Conservation (phyloP, 2,329 filamentous ascomycete genomes). For the Neonectria faginata region DNA sequence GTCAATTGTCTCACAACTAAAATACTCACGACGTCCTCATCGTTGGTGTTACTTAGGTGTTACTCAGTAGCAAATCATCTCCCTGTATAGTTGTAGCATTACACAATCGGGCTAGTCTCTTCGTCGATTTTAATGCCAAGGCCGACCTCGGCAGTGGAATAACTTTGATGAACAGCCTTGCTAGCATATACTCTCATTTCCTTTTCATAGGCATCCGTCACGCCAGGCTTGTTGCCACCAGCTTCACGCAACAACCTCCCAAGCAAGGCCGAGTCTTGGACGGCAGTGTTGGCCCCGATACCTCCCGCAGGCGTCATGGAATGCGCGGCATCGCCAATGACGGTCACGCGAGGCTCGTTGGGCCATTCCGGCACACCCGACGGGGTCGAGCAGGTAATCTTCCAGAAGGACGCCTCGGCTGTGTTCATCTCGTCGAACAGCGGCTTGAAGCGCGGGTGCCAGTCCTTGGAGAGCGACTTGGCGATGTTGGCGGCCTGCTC, state of each 20-base stretch:
- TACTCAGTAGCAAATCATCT: neutral
- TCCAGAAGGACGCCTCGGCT: conserved; percentile 72
- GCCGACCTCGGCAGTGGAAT: conserved; percentile 55
- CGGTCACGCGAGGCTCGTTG: conserved; percentile 68
- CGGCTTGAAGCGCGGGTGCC: conserved; percentile 67
- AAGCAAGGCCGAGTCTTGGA: conserved; percentile 66
- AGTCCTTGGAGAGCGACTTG: conserved; percentile 63
- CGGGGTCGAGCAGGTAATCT: conserved; percentile 72
- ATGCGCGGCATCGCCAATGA: conserved; percentile 69
- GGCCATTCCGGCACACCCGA: conserved; percentile 70
- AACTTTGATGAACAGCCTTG: conserved; percentile 67
- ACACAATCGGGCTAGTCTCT: conserved; percentile 37
- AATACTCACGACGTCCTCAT: neutral
- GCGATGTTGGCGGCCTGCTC: conserved; percentile 67
- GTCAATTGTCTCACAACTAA: neutral
- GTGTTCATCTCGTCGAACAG: conserved; percentile 70
- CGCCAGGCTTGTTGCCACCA: conserved; percentile 64
- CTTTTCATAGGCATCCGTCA: conserved; percentile 68
- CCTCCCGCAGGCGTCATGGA: conserved; percentile 69
- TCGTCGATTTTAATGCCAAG: conserved; percentile 64
- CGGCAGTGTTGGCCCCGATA: conserved; percentile 68
- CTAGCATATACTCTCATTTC: conserved; percentile 71
- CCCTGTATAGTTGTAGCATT: neutral
- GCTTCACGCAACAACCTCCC: conserved; percentile 63
- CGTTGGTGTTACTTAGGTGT: neutral